Evolutionary conservation across 345 rosid genomes (phyloP).

Genomic region (Populus nigra): DNA sequence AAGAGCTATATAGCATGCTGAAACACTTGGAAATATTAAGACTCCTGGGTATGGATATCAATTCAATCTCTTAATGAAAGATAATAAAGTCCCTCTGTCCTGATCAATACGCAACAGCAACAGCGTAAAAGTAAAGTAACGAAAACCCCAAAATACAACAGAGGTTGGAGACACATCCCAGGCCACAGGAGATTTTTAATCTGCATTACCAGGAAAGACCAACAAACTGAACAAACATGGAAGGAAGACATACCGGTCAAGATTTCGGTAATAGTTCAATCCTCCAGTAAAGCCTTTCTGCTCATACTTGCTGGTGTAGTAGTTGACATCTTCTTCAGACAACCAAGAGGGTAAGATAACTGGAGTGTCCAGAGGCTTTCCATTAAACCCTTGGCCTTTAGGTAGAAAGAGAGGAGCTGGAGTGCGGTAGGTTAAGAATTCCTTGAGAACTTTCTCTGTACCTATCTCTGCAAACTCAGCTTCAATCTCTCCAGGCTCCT

Average conservation of each 20-base stretch:
- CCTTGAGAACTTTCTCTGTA: constrained; percentile 5
- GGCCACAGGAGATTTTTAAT: background rate
- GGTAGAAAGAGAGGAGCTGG: constrained; percentile 11
- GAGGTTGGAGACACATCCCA: too few relatives aligned
- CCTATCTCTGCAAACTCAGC: constrained; percentile 15
- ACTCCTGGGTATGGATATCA: too few relatives aligned
- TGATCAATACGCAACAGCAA: too few relatives aligned
- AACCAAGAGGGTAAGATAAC: constrained; percentile 26
- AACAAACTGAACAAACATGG: background rate
- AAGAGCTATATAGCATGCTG: background rate
- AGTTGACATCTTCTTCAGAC: constrained; percentile 30
- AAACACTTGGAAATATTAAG: too few relatives aligned
- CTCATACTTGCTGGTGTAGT: constrained; percentile 23
- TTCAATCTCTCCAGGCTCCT: constrained; percentile 21
- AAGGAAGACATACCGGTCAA: constrained; percentile 14
- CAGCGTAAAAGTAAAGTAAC: too few relatives aligned
- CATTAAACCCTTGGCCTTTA: constrained; percentile 18
- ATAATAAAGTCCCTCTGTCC: too few relatives aligned
- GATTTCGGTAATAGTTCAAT: constrained; percentile 24
- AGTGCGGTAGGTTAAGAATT: constrained; percentile 4
- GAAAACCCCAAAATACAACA: too few relatives aligned
- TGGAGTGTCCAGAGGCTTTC: constrained; percentile 15
- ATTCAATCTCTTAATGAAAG: too few relatives aligned
- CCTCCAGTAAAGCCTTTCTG: constrained; percentile 30
- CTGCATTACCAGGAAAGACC: too few relatives aligned